Percentiles rank a stretch among this genome's conserved stretches.
These are phyloP conservation scores for Kandelia obovata DNA, from an alignment of 345 rosid species.

Conservation along the genomic window DNA sequence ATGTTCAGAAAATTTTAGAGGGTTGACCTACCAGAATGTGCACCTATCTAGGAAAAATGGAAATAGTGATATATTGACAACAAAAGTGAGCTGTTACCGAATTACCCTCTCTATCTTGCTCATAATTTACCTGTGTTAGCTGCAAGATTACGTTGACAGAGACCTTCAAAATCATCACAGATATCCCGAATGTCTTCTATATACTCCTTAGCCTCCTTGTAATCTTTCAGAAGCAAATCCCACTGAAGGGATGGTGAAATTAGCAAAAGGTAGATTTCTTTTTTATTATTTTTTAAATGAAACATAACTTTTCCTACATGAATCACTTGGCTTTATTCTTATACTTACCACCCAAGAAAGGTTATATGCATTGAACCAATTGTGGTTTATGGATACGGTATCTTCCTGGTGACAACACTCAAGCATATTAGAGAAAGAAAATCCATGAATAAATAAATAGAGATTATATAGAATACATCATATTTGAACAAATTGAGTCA, in stretches of 20 bases:
- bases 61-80: too few species aligned
- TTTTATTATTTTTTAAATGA: background rate
- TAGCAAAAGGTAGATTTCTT: constrained; percentile 5
- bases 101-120: background rate
- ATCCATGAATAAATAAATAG: background rate
- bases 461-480: background rate
- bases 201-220: constrained; percentile 70
- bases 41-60: too few species aligned
- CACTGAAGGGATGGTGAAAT: constrained; percentile 45
- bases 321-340: constrained; percentile 10
- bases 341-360: constrained; percentile 83
- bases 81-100: too few species aligned
- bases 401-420: constrained; percentile 63
- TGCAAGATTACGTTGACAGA: constrained; percentile 92
- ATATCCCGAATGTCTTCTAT: constrained; percentile 90
- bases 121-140: constrained; percentile 72
- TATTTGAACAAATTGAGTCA: background rate
- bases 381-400: constrained; percentile 88
- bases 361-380: constrained; percentile 86
- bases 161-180: constrained; percentile 80
- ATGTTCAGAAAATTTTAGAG: too few species aligned
- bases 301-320: constrained; percentile 3
- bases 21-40: too few species aligned
- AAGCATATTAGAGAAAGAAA: constrained; percentile 10
- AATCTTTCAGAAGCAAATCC: constrained; percentile 77